Conservation (phyloP, 768 basidiomycete species). For the Filobasidium wieringae region DNA sequence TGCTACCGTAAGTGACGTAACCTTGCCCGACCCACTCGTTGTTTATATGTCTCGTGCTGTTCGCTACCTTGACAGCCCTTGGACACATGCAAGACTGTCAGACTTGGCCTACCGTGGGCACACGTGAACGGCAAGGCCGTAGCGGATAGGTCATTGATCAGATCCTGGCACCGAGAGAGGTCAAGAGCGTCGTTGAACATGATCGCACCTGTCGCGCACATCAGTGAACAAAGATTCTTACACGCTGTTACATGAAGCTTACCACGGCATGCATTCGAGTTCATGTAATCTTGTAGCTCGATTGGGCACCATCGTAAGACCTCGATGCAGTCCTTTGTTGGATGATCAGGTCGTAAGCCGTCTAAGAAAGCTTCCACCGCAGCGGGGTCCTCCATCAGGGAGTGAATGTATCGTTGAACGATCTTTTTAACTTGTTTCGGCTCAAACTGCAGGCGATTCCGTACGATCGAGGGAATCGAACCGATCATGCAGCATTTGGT, state of each 20-base stretch:
- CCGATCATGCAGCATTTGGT: too few relatives aligned
- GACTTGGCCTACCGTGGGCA: conserved; percentile 67
- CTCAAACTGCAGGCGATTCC: not conserved
- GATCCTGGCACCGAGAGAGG: conserved; percentile 53
- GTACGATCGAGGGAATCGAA: not conserved
- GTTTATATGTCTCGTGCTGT: not conserved
- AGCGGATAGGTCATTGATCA: conserved; percentile 56
- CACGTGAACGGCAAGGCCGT: conserved; percentile 87
- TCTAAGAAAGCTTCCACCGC: not conserved
- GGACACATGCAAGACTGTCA: not conserved
- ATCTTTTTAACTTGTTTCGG: conserved; percentile 52
- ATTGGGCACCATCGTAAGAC: conserved; percentile 60
- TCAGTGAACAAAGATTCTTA: conserved; percentile 1
- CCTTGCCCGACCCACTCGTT: too few relatives aligned
- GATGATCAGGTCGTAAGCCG: not conserved
- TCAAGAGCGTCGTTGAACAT: conserved; percentile 86
- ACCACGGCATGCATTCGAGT: conserved; percentile 95
- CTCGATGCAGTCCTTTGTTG: conserved; percentile 52
- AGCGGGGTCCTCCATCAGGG: conserved; percentile 45
- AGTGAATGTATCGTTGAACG: conserved; percentile 58
- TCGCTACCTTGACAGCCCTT: not conserved
- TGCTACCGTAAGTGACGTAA: too few relatives aligned
- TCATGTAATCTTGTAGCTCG: conserved; percentile 51
- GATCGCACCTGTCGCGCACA: conserved; percentile 62
- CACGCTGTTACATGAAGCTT: conserved; percentile 24